These are phyloP conservation scores for Toxicodendron radicans DNA, from an alignment of 345 rosid genomes.

Conservation along the genomic window DNA sequence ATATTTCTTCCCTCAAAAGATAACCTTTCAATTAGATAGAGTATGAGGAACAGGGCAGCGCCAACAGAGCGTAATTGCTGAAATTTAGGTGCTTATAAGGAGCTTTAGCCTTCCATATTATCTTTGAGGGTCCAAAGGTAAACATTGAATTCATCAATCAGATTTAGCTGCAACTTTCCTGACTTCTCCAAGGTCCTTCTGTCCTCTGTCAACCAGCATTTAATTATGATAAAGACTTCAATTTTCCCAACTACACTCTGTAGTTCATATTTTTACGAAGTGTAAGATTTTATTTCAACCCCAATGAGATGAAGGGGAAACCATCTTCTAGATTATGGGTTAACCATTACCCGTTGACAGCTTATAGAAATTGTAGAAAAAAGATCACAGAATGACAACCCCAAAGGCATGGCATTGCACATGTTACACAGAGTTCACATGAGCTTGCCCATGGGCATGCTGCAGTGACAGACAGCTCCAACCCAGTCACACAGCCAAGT, in stretches of 20 bases:
- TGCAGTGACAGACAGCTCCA: not conserved
- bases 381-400: not conserved
- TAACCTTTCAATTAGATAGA: not conserved
- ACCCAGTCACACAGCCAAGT: not conserved
- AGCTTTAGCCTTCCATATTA: not conserved
- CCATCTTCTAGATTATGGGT: not conserved
- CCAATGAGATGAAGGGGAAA: not conserved
- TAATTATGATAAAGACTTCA: no score
- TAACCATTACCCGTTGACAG: not conserved
- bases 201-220: not conserved
- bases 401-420: not conserved
- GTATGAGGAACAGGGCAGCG: not conserved
- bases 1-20: not conserved
- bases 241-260: not conserved
- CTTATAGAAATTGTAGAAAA: no score
- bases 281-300: not conserved
- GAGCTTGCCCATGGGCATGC: not conserved
- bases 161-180: not conserved
- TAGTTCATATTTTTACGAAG: not conserved
- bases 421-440: not conserved
- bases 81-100: no score
- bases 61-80: not conserved
- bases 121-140: no score
- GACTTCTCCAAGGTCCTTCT: not conserved
- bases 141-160: not conserved